Base-by-base conservation (phyloP, 2,329 filamentous ascomycete species). In the Aspergillus felis region DNA sequence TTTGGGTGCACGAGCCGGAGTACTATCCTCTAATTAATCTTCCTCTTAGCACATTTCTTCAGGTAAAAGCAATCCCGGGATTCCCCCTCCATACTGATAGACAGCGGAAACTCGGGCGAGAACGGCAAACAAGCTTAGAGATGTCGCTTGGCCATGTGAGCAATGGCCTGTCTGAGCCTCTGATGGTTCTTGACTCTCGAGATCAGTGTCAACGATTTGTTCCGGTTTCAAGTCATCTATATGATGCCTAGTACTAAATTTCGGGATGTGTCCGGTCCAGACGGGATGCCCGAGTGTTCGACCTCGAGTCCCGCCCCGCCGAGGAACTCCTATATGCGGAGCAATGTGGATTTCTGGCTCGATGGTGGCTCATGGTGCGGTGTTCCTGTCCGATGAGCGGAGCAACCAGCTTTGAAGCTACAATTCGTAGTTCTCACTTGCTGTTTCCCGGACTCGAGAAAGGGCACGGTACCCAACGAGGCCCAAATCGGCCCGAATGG, bases 211-310 rank as follows among this genome's bases (percentile, higher is more conserved):
- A 24, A 12, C 22, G 4, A 47, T 47, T 47, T 41, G 1, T 25
- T 41, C 28, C 8, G 8, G 20, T 38, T n/a, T 42, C 41, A 22
- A 49, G 20, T 20, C 41, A 14, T 22, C 38, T 46, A 38, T 7
- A 3, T 17, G 12, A 25, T 44, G 52, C 27, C 20, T 44, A 48
- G 44, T 14, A 28, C 14, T 8, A 27, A 54, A 27, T 29, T 53
- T 61, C 60, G 58, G 60, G 53, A 50, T 38, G 42, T 54, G 58
- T 62, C 62, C 62, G 60, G 60, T 52, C 62, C 60, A 64, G 57
- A 59, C 60, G 55, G 60, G 56, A 55, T 56, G 57, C 53, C 59
- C 55, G 59, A 63, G 55, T 41, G 49, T 42, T 28, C 35, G 55
- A 57, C 25, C 17, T 47, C 10, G 42, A 35, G 51, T 62, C 62